Evolutionary conservation across 2,329 filamentous ascomycete genomes (phyloP), one percentile per base, ranked within the genome.

Genomic region (Dactylonectria macrodidyma): DNA sequence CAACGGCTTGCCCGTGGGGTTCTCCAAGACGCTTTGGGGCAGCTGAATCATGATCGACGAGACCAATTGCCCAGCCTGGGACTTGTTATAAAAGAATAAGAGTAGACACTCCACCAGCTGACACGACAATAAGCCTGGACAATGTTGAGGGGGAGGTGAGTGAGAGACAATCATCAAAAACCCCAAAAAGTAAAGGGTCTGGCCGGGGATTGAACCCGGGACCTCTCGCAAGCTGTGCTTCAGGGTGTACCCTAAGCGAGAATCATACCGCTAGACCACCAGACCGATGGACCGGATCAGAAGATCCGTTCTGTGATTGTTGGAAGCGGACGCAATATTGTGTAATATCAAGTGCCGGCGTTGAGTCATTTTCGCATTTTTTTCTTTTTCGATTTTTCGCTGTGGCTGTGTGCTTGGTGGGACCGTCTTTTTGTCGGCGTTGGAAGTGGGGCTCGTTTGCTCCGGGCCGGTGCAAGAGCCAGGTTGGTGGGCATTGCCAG

Each of bases 241-340:
- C 72, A 78, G 80, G 80, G 79, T 82, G 71, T 74, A 78, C 88
- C 88, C 89, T 90, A 90, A 90, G 89, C 88, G 88, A 89, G 88
- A 90, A 91, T 90, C 88, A 90, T 90, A 90, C 88, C 88, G 87
- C 88, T 89, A 89, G 87, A 89, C 87, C 86, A 89, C 80, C 82
- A 83, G 82, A 83, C 82, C 83, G 57, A 65, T 30, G 3, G 67
- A 68, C 14, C 33, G 47, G 47, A 68, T 26, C 33, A 16, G 14
- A 62, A 33, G 26, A 68, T 65, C 44, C 63, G 55, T 54, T 67
- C 14, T 50, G 65, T 67, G 67, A 59, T 59, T 63, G 63, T 69
- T 75, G 60, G 33, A 19, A 9, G 24, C 9, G 2, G 16, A 9
- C 6, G 33, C 8, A 38, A 61, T 68, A 68, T 66, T 70, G 54